Conservation (phyloP, 2,329 filamentous ascomycete genomes). For the Colletotrichum tabaci region DNA sequence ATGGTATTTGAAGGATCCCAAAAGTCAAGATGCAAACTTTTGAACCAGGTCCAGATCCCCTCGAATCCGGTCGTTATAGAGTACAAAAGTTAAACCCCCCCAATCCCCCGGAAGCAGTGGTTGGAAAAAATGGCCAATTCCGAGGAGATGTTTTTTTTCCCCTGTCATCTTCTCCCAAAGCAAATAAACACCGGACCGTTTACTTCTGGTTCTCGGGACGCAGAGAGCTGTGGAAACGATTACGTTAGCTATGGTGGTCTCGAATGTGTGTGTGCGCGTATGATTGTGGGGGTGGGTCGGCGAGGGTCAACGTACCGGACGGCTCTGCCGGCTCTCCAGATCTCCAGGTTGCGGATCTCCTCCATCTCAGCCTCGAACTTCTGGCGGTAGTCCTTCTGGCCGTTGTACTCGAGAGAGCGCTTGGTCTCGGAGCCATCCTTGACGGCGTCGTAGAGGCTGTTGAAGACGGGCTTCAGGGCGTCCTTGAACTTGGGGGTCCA, state of each 20-base stretch:
- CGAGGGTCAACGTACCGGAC: conserved; percentile 75
- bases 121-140: conserved; percentile 39
- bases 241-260: conserved; percentile 43
- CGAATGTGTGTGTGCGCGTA: not conserved
- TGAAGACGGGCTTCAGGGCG: conserved; percentile 98
- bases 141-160: conserved; percentile 22
- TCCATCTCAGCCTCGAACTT: conserved; percentile 98
- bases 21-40: conserved; percentile 45
- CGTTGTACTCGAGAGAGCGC: conserved; percentile 97
- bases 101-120: conserved; percentile 37
- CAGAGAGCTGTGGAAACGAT: conserved; percentile 69
- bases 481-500: conserved; percentile 99
- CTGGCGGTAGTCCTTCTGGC: conserved; percentile 94
- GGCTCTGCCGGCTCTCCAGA: conserved; percentile 99
- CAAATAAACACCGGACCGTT: conserved; percentile 45
- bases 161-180: conserved; percentile 32
- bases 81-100: conserved; percentile 48
- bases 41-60: conserved; percentile 44
- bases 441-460: conserved; percentile 95
- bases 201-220: conserved; percentile 91
- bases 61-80: conserved; percentile 53
- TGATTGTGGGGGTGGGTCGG: not conserved
- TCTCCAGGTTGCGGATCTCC: conserved; percentile 98
- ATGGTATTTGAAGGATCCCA: conserved; percentile 43
- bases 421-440: conserved; percentile 93